A percentile compares a stretch with the other conserved stretches of the same genome.
Conservation (phyloP, 2,329 filamentous ascomycete species). For the Fusarium albidum region DNA sequence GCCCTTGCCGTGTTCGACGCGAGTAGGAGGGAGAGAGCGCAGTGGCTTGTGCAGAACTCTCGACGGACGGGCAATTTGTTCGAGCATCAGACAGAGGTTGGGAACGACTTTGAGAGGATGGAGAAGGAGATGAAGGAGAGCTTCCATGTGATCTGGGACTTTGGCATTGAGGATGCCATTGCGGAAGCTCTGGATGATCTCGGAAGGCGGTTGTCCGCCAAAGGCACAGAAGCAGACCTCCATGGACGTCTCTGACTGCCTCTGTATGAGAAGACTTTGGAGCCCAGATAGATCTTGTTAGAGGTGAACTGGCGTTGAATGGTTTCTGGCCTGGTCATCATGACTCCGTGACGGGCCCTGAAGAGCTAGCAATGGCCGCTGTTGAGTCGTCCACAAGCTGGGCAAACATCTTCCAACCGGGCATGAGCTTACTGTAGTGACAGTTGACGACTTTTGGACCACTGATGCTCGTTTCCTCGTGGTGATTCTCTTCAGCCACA, state of each 20-base stretch:
- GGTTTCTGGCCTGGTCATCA: no score
- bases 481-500: no score
- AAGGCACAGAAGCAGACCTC: no score
- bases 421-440: no score
- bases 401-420: no score
- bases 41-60: not conserved
- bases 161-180: not conserved
- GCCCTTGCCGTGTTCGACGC: not conserved
- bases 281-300: no score
- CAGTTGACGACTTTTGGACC: no score
- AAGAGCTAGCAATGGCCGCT: not conserved
- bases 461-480: no score
- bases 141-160: not conserved
- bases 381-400: not conserved
- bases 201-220: no score
- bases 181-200: not conserved
- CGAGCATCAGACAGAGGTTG: not conserved
- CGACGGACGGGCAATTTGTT: not conserved
- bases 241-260: no score
- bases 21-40: not conserved
- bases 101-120: not conserved
- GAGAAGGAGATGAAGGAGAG: not conserved
- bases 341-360: not conserved
- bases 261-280: no score
- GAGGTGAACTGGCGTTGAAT: no score